phyloP scores from a whole-genome alignment of 2,329 filamentous ascomycete species.

The Sclerotinia nivalis region DNA sequence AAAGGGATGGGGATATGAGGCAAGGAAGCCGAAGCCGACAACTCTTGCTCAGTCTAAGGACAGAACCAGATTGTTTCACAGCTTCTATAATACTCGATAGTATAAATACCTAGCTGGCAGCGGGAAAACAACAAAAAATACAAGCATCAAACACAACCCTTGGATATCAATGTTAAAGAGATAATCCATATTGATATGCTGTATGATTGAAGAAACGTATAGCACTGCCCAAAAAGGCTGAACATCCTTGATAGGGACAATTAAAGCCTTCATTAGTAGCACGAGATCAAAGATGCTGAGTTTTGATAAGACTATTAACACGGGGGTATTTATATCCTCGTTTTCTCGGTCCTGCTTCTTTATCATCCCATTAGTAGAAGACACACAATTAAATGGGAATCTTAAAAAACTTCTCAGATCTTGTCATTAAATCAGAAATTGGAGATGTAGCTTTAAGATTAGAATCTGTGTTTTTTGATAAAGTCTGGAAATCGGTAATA shows the following conservation, averaged over 20 bases:
- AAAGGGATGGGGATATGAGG: too few relatives aligned
- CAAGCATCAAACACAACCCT: too few relatives aligned
- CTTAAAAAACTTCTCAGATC: background rate
- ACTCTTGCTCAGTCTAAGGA: too few relatives aligned
- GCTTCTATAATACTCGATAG: too few relatives aligned
- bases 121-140: too few relatives aligned
- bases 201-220: slow-evolving; percentile 24
- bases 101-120: too few relatives aligned
- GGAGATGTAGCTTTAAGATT: background rate
- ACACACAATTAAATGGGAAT: background rate
- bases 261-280: slow-evolving; percentile 13
- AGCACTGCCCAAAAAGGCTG: slow-evolving; percentile 18
- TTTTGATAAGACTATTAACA: background rate
- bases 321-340: background rate
- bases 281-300: slow-evolving; percentile 21
- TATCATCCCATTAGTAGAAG: background rate
- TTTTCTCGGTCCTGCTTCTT: background rate
- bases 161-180: slow-evolving; percentile 15
- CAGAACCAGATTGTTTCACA: too few relatives aligned
- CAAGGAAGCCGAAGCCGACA: too few relatives aligned
- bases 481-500: background rate
- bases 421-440: background rate
- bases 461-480: background rate
- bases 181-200: slow-evolving; percentile 16
- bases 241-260: slow-evolving; percentile 25